Evolutionary conservation across 2,329 filamentous ascomycete genomes (phyloP).

Genomic region (Cladophialophora exuberans): DNA sequence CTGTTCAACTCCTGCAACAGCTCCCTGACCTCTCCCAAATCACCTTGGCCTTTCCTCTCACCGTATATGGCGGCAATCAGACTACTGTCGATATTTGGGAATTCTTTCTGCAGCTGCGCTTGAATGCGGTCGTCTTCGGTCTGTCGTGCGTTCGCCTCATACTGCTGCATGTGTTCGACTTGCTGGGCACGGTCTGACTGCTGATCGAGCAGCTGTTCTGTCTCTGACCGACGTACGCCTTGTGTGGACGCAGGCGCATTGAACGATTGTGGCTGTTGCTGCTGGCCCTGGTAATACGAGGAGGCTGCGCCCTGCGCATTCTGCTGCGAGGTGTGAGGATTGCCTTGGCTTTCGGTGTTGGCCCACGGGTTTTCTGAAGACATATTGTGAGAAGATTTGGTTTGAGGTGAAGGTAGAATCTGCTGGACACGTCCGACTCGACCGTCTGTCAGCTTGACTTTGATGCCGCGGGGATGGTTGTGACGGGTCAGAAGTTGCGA

Average conservation of each 20-base stretch:
- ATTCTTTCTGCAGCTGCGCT: slow-evolving; percentile 32
- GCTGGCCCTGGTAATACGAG: slow-evolving; percentile 39
- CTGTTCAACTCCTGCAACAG: slow-evolving; percentile 33
- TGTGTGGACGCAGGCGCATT: slow-evolving; percentile 12
- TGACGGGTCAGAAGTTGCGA: slow-evolving; percentile 71
- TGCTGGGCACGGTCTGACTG: slow-evolving; percentile 31
- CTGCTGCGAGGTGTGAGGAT: slow-evolving; percentile 14
- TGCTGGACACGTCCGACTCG: slow-evolving; percentile 73
- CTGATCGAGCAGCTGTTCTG: slow-evolving; percentile 29
- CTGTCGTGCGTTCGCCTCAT: slow-evolving; percentile 29
- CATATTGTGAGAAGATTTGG: slow-evolving; percentile 16
- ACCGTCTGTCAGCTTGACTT: slow-evolving; percentile 72
- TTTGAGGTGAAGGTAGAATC: slow-evolving; percentile 16
- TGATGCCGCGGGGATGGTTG: slow-evolving; percentile 77
- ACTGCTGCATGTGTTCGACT: slow-evolving; percentile 34
- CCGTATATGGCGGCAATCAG: slow-evolving; percentile 35
- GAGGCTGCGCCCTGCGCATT: slow-evolving; percentile 34
- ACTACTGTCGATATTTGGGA: slow-evolving; percentile 34
- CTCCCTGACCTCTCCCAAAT: slow-evolving; percentile 31
- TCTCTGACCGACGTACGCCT: slow-evolving; percentile 24
- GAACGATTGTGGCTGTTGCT: slow-evolving; percentile 15
- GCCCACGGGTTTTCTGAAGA: slow-evolving; percentile 30
- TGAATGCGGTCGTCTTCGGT: slow-evolving; percentile 31
- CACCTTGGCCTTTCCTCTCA: slow-evolving; percentile 24
- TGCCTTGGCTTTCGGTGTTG: slow-evolving; percentile 17